Evolutionary conservation across 129 eudicot genomes (phyloP), one percentile per base, ranked within the genome.

Genomic region (Ambrosia trifida): DNA sequence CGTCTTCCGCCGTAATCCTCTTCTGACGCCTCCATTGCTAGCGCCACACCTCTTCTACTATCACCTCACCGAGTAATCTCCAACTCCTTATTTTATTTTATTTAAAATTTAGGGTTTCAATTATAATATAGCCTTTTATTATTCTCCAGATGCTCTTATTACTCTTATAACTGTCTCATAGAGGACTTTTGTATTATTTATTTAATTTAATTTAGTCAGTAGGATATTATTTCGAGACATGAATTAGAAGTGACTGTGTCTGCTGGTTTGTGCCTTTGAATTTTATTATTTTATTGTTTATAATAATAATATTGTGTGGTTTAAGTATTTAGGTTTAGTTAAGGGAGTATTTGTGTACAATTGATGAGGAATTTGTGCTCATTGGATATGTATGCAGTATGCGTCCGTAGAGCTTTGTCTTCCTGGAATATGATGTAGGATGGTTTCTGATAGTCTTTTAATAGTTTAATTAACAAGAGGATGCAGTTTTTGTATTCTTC

Each of bases 91-190:
- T 41, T 68, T 56, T 33, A 57, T 46, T 32, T 64, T 50, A 32
- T 32, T 64, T 50, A 32, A 58, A 68, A 46, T 58, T 76, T 76
- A 56, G 69, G 74, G 80, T 68, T 76, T 18, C 57, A 7, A 68
- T 35, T 41, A 24, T 45, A 11, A 1, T 44, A 45, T 54, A 47
- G 11, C 14, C 46, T 0, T 14, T 1, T 32, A 20, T 76, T 13
- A 36, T 12, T 7, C 11, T 40, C 2, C 8, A 41, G 20, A 0
- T 68, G 14, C 35, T 44, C 0, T n/a, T 30, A 17, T 58, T 58
- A 44, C 4, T n/a, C 0, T 33, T 45, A 47, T 46, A 68, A 46
- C 11, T 20, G 75, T 56, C 19, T 46, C 62, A 19, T 61, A 3
- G 24, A 73, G 9, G 63, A 30, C 61, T 61, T 47, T 12, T 46